Conservation (phyloP, 1,284 basidiomycete genomes). For the Melampsora americana region DNA sequence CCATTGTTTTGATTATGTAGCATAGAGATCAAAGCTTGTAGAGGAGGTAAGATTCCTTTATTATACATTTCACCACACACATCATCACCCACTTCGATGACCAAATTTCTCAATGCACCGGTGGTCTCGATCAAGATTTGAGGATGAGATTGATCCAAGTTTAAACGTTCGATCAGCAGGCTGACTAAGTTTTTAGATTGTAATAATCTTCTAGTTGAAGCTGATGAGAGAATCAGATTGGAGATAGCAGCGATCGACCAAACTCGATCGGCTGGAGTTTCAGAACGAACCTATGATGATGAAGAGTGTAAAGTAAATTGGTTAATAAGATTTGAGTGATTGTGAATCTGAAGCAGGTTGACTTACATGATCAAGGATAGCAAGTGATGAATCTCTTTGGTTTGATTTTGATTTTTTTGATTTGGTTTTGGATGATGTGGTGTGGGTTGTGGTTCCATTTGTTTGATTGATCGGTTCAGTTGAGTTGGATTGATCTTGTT, state of each 20-base stretch:
- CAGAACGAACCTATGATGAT: conserved; percentile 19
- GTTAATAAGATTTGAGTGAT: neutral
- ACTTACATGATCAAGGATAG: conserved; percentile 31
- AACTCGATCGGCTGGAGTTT: conserved; percentile 19
- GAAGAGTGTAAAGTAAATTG: too few relatives aligned
- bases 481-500: neutral
- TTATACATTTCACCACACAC: conserved; percentile 39
- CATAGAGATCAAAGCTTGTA: neutral
- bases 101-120: conserved; percentile 22
- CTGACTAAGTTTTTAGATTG: conserved; percentile 31
- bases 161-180: conserved; percentile 23
- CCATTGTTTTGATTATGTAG: neutral
- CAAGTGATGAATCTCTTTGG: conserved; percentile 20
- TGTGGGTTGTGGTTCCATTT: neutral
- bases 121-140: conserved; percentile 30
- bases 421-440: conserved; percentile 5
- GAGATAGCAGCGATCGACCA: conserved; percentile 37
- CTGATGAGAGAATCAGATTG: conserved; percentile 31
- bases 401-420: conserved; percentile 12
- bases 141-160: conserved; percentile 10
- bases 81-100: conserved; percentile 36
- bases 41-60: conserved; percentile 34
- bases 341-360: neutral
- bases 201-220: conserved; percentile 27
- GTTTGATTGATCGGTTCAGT: neutral